These are phyloP conservation scores for Eucalyptus curtisii DNA, from an alignment of 345 rosid species.

Conservation along the genomic window DNA sequence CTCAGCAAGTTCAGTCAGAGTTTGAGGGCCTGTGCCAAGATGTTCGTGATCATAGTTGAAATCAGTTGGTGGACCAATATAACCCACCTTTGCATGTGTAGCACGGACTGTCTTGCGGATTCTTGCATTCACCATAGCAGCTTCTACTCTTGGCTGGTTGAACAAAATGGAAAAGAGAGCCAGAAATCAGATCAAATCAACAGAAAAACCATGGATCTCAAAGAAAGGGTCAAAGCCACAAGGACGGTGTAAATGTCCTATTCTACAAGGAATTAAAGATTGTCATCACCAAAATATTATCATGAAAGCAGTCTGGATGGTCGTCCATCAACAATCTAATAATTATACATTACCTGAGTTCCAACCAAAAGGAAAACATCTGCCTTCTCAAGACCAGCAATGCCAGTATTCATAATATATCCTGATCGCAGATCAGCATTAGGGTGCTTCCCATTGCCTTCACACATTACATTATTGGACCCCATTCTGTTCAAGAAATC, in stretches of 20 bases:
- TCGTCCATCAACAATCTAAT: background rate
- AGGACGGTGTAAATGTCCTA: background rate
- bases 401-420: slow-evolving; percentile 82
- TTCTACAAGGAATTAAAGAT: background rate
- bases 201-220: background rate
- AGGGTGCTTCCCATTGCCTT: slow-evolving; percentile 71
- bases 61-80: slow-evolving; percentile 70
- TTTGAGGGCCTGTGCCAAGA: slow-evolving; percentile 82
- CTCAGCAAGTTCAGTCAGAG: slow-evolving; percentile 68
- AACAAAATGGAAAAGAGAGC: background rate
- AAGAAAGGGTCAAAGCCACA: background rate
- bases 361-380: slow-evolving; percentile 93
- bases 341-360: slow-evolving; percentile 50
- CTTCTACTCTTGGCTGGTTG: slow-evolving; percentile 87
- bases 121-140: slow-evolving; percentile 97
- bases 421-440: slow-evolving; percentile 89
- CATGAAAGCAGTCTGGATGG: background rate
- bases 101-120: slow-evolving; percentile 84
- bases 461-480: slow-evolving; percentile 89
- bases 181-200: background rate
- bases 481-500: slow-evolving; percentile 92
- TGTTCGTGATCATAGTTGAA: slow-evolving; percentile 77
- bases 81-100: slow-evolving; percentile 77
- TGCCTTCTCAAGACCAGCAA: slow-evolving; percentile 89
- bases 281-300: background rate